Conservation (phyloP, 495 filamentous ascomycete species). For the Talaromyces wortmannii region DNA sequence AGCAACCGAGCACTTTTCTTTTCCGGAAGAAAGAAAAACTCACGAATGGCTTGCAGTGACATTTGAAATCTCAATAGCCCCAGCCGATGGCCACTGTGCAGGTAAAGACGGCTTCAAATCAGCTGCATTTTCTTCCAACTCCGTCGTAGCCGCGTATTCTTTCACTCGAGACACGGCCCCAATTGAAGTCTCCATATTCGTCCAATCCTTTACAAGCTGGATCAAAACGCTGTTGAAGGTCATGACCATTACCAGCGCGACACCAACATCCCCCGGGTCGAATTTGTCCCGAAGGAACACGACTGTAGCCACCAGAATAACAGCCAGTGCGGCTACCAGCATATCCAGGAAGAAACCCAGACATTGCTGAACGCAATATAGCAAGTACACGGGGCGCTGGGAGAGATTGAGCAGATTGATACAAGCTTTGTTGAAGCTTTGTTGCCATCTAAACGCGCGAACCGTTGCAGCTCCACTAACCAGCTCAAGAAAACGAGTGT, state of each 20-base stretch:
- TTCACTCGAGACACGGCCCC: constrained; percentile 17
- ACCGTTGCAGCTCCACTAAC: constrained; percentile 33
- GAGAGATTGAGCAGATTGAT: constrained; percentile 19
- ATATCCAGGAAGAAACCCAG: constrained; percentile 32
- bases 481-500: constrained; percentile 49
- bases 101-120: neutral
- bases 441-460: constrained; percentile 37
- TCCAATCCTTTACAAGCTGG: constrained; percentile 9
- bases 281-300: constrained; percentile 6
- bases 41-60: neutral
- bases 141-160: constrained; percentile 10
- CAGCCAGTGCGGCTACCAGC: constrained; percentile 26
- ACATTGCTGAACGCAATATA: constrained; percentile 36
- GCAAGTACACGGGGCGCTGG: constrained; percentile 34
- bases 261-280: constrained; percentile 9
- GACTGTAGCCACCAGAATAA: constrained; percentile 11
- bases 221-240: constrained; percentile 7
- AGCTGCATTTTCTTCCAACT: constrained; percentile 11
- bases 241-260: constrained; percentile 16
- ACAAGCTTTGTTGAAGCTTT: constrained; percentile 11
- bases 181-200: constrained; percentile 16
- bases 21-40: too few relatives aligned
- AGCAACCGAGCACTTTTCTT: too few relatives aligned
- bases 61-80: neutral
- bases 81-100: neutral